Evolutionary conservation across 129 eudicot genomes (phyloP), one percentile per base, ranked within the genome.

Genomic region (Arctium minus): DNA sequence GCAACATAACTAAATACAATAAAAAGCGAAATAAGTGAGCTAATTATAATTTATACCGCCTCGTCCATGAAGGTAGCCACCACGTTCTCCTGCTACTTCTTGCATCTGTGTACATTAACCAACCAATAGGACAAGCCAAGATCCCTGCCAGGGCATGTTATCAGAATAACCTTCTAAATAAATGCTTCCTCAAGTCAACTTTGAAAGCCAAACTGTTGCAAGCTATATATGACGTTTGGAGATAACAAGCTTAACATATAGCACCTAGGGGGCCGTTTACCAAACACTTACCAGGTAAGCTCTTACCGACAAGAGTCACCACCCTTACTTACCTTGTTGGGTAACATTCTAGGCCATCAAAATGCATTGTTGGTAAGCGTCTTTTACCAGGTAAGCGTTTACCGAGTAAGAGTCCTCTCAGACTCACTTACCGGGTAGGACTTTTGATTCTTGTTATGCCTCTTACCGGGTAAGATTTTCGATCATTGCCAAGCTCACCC

Each of bases 71-170:
- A 96, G 99, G 90, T 96, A 96, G 50, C 99, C 99, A 75, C 99
- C 99, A 90, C 99, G 97, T 84, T 96, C 99, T 84, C 99, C 99
- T 75, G 99, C 94, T 81, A 93, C 98, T 84, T 96, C 99, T 93
- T 96, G 99, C 99, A 96, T 96, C 99, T 96, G 99, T 80, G 82
- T 82, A 74, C 82, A 87, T 96, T 89, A 96, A 91, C 80, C 92
- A 79, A 90, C 93, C 95, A 75, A 84, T 73, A 82, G 90, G 82
- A 87, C 86, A 88, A 85, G 97, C 99, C 99, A 96, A 76, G 80
- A 91, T 96, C 99, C 99, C 99, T 96, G 99, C 85, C 92, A 79
- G 99, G 97, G 97, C 97, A 90, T 89, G 97, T 96, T 91, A 93
- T 96, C 91, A 96, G 97, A 87, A 88, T 35, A 90, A 81, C 81